These are phyloP conservation scores for Cenococcum geophilum DNA, from an alignment of 495 filamentous ascomycete species.

Conservation along the genomic window DNA sequence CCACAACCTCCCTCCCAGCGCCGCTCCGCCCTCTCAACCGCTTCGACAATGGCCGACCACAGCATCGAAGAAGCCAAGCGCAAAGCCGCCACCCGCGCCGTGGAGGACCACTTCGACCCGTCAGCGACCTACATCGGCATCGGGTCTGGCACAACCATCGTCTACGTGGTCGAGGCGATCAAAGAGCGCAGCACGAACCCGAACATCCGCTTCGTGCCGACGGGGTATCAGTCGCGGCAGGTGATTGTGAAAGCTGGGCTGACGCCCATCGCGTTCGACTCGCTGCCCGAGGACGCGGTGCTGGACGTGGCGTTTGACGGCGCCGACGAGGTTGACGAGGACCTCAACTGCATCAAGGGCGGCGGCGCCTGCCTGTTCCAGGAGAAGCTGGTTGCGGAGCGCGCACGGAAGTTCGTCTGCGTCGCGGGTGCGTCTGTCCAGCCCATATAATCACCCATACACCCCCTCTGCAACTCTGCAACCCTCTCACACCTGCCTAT, in stretches of 20 bases:
- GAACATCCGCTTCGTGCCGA: constrained; percentile 66
- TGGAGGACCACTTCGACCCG: constrained; percentile 73
- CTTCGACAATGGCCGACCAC: constrained; percentile 26
- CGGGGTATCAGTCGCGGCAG: constrained; percentile 81
- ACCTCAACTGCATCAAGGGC: constrained; percentile 94
- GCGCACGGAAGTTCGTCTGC: constrained; percentile 82
- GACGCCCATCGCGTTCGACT: constrained; percentile 67
- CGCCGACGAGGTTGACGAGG: constrained; percentile 93
- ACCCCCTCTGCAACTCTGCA: too few relatives aligned
- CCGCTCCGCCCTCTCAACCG: too few relatives aligned
- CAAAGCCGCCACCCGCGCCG: constrained; percentile 74
- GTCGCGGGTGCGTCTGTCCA: too few relatives aligned
- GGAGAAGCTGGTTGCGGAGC: constrained; percentile 88
- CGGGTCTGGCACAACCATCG: constrained; percentile 86
- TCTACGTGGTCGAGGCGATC: constrained; percentile 95
- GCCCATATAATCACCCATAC: too few relatives aligned
- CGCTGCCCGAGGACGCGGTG: constrained; percentile 51
- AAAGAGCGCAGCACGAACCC: constrained; percentile 45
- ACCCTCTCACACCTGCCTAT: too few relatives aligned
- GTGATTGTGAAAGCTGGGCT: constrained; percentile 74
- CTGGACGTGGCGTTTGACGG: constrained; percentile 90
- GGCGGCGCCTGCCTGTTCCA: constrained; percentile 96
- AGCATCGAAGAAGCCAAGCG: constrained; percentile 75
- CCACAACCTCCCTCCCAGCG: too few relatives aligned
- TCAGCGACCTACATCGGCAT: constrained; percentile 76